Evolutionary conservation across 345 rosid species (phyloP).

Genomic region (Populus tremula): DNA sequence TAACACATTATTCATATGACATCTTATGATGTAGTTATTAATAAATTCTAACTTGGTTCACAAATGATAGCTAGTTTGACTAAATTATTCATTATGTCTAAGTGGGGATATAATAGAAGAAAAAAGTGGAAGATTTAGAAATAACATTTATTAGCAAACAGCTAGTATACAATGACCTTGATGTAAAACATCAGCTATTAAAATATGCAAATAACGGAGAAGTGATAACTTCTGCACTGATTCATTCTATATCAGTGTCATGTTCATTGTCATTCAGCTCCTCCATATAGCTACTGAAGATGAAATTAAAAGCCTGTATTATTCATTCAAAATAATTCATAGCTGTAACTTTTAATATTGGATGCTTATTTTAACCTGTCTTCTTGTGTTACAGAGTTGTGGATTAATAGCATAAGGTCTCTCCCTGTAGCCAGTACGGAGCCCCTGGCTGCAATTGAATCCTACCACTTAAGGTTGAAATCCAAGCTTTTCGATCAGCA

Average conservation of each 20-base stretch:
- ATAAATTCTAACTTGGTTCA: background rate
- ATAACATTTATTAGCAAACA: background rate
- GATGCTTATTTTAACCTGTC: background rate
- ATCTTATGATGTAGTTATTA: background rate
- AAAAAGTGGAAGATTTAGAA: background rate
- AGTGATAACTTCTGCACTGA: background rate
- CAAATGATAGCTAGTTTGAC: background rate
- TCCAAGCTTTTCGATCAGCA: slow-evolving; percentile 36
- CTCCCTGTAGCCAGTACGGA: slow-evolving; percentile 42
- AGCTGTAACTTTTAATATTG: background rate
- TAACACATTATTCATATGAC: background rate
- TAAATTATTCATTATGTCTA: background rate
- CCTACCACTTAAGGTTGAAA: slow-evolving; percentile 46
- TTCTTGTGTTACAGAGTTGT: slow-evolving; percentile 37
- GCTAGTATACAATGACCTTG: background rate
- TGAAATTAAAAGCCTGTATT: background rate
- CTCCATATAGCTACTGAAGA: background rate
- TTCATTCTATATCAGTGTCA: background rate
- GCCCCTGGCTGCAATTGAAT: slow-evolving; percentile 50
- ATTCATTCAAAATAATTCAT: background rate
- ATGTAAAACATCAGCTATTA: background rate
- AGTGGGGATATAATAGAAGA: background rate
- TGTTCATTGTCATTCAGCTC: background rate
- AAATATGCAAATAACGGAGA: background rate
- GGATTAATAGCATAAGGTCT: slow-evolving; percentile 40